A percentile compares a stretch with the other conserved stretches of the same genome.
These are phyloP conservation scores for Cryptococcus neoformans DNA, from an alignment of 1,284 basidiomycete genomes.

Conservation along the genomic window DNA sequence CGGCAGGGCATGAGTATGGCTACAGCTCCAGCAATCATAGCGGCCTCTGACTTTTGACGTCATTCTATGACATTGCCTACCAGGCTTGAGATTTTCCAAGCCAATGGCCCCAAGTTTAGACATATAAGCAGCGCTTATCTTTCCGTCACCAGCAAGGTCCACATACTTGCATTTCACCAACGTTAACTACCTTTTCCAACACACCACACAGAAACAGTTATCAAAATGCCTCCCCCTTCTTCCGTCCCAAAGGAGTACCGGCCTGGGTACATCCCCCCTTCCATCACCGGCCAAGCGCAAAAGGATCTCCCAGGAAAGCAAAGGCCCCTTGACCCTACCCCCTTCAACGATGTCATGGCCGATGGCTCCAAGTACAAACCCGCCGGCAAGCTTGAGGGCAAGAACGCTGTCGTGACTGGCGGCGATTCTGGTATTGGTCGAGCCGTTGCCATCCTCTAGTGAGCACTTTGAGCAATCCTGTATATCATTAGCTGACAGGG, in stretches of 20 bases:
- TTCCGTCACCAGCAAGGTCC: too few relatives aligned
- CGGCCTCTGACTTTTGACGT: too few relatives aligned
- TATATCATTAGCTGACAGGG: neutral
- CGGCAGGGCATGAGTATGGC: too few relatives aligned
- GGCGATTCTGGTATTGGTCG: constrained; percentile 54
- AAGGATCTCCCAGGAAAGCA: constrained; percentile 41
- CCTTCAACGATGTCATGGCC: constrained; percentile 55
- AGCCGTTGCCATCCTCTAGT: constrained; percentile 39
- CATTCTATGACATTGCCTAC: too few relatives aligned
- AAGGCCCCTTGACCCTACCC: constrained; percentile 46
- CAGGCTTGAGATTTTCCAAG: too few relatives aligned
- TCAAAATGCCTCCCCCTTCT: constrained; percentile 32
- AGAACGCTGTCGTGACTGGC: constrained; percentile 48
- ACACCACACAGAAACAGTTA: neutral
- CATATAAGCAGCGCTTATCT: too few relatives aligned
- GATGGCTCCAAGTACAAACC: constrained; percentile 51
- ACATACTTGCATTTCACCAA: too few relatives aligned
- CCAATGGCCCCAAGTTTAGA: too few relatives aligned
- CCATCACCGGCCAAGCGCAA: constrained; percentile 36
- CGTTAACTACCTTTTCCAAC: neutral
- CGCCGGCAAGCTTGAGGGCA: constrained; percentile 51
- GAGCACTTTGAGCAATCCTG: constrained; percentile 9
- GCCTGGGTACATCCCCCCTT: constrained; percentile 39
- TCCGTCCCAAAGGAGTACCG: constrained; percentile 42
- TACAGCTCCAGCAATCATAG: too few relatives aligned